Evolutionary conservation across 768 basidiomycete genomes (phyloP), one percentile per base, ranked within the genome.

Genomic region (Boletus coccyginus): DNA sequence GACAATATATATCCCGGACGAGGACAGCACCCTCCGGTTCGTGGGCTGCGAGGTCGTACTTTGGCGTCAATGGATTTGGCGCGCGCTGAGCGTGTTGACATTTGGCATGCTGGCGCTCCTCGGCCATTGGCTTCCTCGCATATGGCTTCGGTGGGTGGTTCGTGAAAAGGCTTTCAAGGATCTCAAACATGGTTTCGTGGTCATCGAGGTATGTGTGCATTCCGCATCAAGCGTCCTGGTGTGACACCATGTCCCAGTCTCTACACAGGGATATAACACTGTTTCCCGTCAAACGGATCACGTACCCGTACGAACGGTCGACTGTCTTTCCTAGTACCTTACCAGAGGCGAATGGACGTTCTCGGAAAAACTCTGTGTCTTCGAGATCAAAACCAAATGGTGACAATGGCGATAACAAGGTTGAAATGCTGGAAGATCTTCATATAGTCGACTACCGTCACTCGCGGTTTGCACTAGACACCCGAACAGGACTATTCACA

Each of bases 91-190:
- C 63, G 59, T 90, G 7, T 48, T 88, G 9, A 83, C 85, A 2
- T 73, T 87, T 12, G 96, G 97, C 6, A 70, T 83, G 6, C 75
- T 98, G 21, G 87, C 81, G 12, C 78, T 99, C 17, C 71, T 95
- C 10, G 95, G 94, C 5, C 86, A 94, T 65, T 99, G 97, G 97
- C 86, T 97, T 61, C 97, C 97, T 53, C 82, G 80, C 7, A 61
- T 94, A 29, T 98, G 97, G 97, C 81, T 98, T 49, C 83, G 83
- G 31, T 95, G 88, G 82, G 89, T 91, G 21, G 84, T 92, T 2
- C 79, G 75, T 44, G 92, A 95, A 70, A 91, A 83, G 51, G 88
- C 89, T 21, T 99, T 98, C 65, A 83, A 84, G 46, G 75, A 90
- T 53, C 77, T 85, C 10, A 70, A 73, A 36, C 73, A 83, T 61